A percentile compares a stretch with the other conserved stretches of the same genome.
These are phyloP conservation scores for Globisporangium mamillatum DNA, from an alignment of 352 stramenopile genomes.

Conservation along the genomic window DNA sequence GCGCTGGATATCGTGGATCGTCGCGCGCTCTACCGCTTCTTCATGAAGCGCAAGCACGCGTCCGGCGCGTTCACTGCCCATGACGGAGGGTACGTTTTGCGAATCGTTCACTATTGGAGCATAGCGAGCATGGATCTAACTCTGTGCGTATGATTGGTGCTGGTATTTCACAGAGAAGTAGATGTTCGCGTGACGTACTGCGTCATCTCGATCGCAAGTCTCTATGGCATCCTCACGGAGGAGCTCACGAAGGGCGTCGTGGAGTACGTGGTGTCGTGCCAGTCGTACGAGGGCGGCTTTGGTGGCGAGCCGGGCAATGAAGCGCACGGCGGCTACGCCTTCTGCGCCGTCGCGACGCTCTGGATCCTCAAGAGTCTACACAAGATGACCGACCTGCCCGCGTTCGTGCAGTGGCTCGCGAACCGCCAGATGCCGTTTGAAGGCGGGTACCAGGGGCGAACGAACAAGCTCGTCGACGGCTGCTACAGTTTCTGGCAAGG, in stretches of 20 bases:
- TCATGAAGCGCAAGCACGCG: constrained; percentile 81
- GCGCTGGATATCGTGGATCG: constrained; percentile 80
- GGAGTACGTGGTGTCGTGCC: constrained; percentile 86
- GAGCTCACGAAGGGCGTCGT: constrained; percentile 78
- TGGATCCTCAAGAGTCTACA: constrained; percentile 85
- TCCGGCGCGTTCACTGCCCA: constrained; percentile 96
- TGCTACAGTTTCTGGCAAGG: constrained; percentile 99
- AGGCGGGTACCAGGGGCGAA: constrained; percentile 91
- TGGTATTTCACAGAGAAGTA: constrained; percentile 71
- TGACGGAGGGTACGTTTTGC: constrained; percentile 80
- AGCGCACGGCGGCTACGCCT: constrained; percentile 98
- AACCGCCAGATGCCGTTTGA: constrained; percentile 94
- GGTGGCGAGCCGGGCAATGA: constrained; percentile 91
- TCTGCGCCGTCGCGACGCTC: constrained; percentile 95
- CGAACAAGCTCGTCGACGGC: constrained; percentile 99
- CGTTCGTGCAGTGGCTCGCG: constrained; percentile 87
- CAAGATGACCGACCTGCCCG: constrained; percentile 45
- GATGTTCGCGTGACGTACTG: constrained; percentile 98
- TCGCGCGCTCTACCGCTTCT: constrained; percentile 85
- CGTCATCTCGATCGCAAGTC: constrained; percentile 90
- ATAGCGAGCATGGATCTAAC: neutral
- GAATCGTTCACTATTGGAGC: neutral
- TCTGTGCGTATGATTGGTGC: neutral
- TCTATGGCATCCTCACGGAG: constrained; percentile 92
- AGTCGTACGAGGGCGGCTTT: constrained; percentile 98